Base-by-base conservation (phyloP, 1,139 yeast genomes). In the Spathaspora sp. region DNA sequence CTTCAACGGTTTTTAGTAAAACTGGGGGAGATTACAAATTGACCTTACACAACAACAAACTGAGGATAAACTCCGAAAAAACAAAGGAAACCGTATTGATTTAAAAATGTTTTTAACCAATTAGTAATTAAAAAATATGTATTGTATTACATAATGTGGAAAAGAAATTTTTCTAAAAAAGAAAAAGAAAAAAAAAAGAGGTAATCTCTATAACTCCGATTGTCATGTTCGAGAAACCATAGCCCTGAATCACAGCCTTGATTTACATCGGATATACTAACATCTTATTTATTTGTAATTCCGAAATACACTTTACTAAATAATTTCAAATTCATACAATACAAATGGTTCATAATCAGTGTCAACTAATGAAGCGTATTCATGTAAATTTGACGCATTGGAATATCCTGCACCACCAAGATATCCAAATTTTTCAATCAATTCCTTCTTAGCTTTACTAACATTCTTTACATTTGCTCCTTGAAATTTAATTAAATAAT, bases 271-370 rank as follows among this genome's bases (percentile, higher is more conserved):
- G 23, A 20, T 20, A 20, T 31, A 31, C 5, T 31, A 11, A 31
- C 7, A 11, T 7, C 36, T n/a, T 11, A 8, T 11, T 13, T 11
- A n/a, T 31, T 31, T n/a, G 5, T 13, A 31, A 31, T 31, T 31
- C 36, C 36, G 18, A 13, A 20, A 20, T 20, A 7, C 7, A 20
- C 23, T 20, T 20, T 20, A 39, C 55, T 61, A 72, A 44, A 68
- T 65, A 47, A 74, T 59, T 48, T 68, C 74, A 47, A 73, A 60
- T 49, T 79, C 80, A 65, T 88, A 91, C 58, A 91, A 68, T 46
- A 91, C 99, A 70, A 93, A 93, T 42, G 98, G 98, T 68, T 91
- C 96, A 64, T 90, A 93, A 52, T 93, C 97, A 37, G 93, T 82
- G 67, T 93, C 98, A 43, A 90, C 97, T 61, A 93, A 72, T 7